phyloP scores from a whole-genome alignment of 495 filamentous ascomycete species.

The Penicillium cinerascens region DNA sequence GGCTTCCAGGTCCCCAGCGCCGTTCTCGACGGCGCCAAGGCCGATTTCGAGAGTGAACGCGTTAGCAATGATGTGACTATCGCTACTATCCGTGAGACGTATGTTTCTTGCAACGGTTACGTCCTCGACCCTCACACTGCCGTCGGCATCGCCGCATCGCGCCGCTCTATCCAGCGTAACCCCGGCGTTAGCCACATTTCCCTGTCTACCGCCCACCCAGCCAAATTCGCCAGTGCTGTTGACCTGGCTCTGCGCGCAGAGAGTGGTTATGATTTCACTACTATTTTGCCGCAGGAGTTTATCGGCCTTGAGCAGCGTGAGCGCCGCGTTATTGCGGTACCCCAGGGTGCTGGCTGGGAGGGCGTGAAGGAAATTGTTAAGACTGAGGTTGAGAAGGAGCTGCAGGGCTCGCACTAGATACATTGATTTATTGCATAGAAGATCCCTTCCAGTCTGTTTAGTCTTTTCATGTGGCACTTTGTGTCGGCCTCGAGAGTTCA shows the following conservation, averaged over 20 bases:
- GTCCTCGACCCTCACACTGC: conserved; percentile 91
- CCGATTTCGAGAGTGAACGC: conserved; percentile 75
- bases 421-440: not conserved
- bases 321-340: conserved; percentile 31
- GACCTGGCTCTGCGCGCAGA: conserved; percentile 65
- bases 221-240: conserved; percentile 84
- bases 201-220: conserved; percentile 88
- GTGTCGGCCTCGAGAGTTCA: not conserved
- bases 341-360: conserved; percentile 30
- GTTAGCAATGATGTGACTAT: conserved; percentile 77
- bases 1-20: conserved; percentile 72
- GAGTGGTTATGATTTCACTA: conserved; percentile 64
- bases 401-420: conserved; percentile 19
- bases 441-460: not conserved
- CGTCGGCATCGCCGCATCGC: conserved; percentile 71
- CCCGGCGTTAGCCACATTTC: conserved; percentile 62
- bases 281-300: conserved; percentile 77
- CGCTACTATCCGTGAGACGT: conserved; percentile 65
- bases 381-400: conserved; percentile 36
- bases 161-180: conserved; percentile 57
- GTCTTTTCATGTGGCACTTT: not conserved
- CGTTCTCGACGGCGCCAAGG: conserved; percentile 60
- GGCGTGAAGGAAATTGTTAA: conserved; percentile 40
- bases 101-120: conserved; percentile 55
- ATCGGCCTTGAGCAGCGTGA: conserved; percentile 64